Evolutionary conservation across 1,284 basidiomycete genomes (phyloP).

Genomic region (Sporisorium exsertum): DNA sequence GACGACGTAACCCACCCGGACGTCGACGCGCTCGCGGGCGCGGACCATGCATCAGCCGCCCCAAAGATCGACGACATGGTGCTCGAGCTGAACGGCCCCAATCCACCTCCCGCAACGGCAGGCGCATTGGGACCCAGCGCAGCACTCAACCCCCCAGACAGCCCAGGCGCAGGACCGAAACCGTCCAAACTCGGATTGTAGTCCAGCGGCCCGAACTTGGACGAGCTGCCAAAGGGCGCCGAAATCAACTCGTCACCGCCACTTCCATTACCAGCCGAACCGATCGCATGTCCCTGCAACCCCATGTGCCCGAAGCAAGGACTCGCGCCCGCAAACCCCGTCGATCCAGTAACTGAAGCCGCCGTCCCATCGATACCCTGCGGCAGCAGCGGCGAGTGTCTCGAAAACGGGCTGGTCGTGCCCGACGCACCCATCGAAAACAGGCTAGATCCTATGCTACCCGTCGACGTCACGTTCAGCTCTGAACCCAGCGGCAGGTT

Average conservation of each 20-base stretch:
- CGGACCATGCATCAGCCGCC: slow-evolving; percentile 36
- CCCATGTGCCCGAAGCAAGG: slow-evolving; percentile 32
- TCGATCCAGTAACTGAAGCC: background rate
- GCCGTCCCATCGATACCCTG: slow-evolving; percentile 24
- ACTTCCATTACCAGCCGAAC: background rate
- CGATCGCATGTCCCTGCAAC: slow-evolving; percentile 9
- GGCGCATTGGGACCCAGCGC: slow-evolving; percentile 5
- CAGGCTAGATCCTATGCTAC: slow-evolving; percentile 22
- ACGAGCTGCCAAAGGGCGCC: slow-evolving; percentile 13
- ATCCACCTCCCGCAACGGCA: background rate
- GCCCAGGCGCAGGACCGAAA: slow-evolving; percentile 38
- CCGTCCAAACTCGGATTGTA: slow-evolving; percentile 40
- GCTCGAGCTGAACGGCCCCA: slow-evolving; percentile 27
- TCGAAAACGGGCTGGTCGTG: slow-evolving; percentile 28
- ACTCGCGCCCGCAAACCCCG: slow-evolving; percentile 23
- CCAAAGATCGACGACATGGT: slow-evolving; percentile 41
- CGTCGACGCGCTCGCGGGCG: slow-evolving; percentile 4
- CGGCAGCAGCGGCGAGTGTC: slow-evolving; percentile 39
- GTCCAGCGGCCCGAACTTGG: slow-evolving; percentile 46
- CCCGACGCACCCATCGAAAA: slow-evolving; percentile 27
- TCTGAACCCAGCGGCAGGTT: slow-evolving; percentile 24
- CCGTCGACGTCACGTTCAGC: slow-evolving; percentile 24
- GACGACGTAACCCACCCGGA: slow-evolving; percentile 38
- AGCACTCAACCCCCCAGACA: slow-evolving; percentile 10
- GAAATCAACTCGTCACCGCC: slow-evolving; percentile 12